Evolutionary conservation across 2,329 filamentous ascomycete genomes (phyloP).

Genomic region (Phialocephala subalpina): DNA sequence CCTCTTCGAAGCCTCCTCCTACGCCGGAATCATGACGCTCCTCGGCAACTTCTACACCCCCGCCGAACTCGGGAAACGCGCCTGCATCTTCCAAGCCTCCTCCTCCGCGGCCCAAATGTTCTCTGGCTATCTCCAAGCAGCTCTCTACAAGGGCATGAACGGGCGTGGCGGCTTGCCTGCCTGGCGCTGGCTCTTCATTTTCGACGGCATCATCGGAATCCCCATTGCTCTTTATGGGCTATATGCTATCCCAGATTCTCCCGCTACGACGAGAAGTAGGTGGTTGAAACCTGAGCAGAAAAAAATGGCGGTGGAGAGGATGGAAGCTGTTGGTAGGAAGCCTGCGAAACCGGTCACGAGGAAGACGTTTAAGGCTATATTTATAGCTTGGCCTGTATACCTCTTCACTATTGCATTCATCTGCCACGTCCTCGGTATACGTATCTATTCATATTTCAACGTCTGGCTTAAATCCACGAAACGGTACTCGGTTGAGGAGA

Average conservation of each 20-base stretch:
- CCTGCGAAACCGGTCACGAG: constrained; percentile 15
- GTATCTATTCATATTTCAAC: constrained; percentile 33
- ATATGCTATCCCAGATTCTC: constrained; percentile 49
- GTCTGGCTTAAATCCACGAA: constrained; percentile 25
- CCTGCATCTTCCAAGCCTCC: constrained; percentile 23
- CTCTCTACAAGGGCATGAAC: constrained; percentile 48
- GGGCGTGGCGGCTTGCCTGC: constrained; percentile 45
- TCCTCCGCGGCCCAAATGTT: constrained; percentile 43
- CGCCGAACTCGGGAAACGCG: constrained; percentile 23
- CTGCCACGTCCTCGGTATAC: constrained; percentile 8
- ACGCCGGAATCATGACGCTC: constrained; percentile 23
- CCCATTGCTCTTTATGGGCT: constrained; percentile 61
- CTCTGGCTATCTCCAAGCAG: constrained; percentile 50
- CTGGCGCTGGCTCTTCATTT: constrained; percentile 54
- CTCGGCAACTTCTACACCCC: constrained; percentile 26
- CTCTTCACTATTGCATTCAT: constrained; percentile 19
- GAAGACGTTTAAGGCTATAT: constrained; percentile 29
- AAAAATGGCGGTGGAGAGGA: constrained; percentile 35
- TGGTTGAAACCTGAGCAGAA: constrained; percentile 56
- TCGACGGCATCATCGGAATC: constrained; percentile 60
- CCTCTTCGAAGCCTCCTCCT: constrained; percentile 36
- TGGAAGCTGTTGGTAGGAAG: constrained; percentile 18
- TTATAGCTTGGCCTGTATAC: constrained; percentile 21
- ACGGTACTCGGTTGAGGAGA: constrained; percentile 11
- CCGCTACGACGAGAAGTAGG: constrained; percentile 46